Base-by-base conservation (phyloP, 2,329 filamentous ascomycete species). In the Thermothelomyces thermophilus region DNA sequence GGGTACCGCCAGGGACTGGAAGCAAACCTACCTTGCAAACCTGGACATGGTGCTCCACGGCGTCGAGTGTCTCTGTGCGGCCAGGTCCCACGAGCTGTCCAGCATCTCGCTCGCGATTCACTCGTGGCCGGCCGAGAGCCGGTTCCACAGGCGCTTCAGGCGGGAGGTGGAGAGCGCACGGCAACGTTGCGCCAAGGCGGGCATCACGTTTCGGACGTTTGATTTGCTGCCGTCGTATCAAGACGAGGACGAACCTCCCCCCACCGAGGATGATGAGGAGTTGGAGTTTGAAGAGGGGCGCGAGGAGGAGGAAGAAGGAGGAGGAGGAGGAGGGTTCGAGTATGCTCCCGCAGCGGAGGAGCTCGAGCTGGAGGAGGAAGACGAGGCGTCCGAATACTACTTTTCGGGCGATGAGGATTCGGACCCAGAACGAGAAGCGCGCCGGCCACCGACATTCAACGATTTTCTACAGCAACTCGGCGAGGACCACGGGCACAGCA, bases 341-440 rank as follows among this genome's bases (percentile, higher is more conserved):
- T 47, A 43, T 1, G 46, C 45, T 14, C 48, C 56, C 9, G 41
- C 46, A 1, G 57, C 54, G 22, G 60, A 61, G 19, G 56, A 54
- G 14, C 36, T 53, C 5, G 60, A 60, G 34, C 52, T 58, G 1
- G 58, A 59, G 10, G 59, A 60, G 41, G 59, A 62, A 41, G 60
- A 63, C 26, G 60, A 63, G 44, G 60, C 60, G 2, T 60, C 59
- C 13, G 60, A 61, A 40, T 62, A 62, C 48, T 62, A 62, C 28
- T 56, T 59, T 33, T 59, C 59, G 11, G 60, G 55, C 28, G 59
- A 61, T 41, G 60, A 61, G 7, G 58, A 56, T n/a, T 53, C 54
- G 8, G 60, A 63, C 43, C 58, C 58, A 1, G 60, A 62, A 37
- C 49, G 60, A 22, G 58, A 57, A 17, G 60, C 60, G 1, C 50